Evolutionary conservation across 805 yeast species (phyloP).

Genomic region (Kluyveromyces dobzhanskii): DNA sequence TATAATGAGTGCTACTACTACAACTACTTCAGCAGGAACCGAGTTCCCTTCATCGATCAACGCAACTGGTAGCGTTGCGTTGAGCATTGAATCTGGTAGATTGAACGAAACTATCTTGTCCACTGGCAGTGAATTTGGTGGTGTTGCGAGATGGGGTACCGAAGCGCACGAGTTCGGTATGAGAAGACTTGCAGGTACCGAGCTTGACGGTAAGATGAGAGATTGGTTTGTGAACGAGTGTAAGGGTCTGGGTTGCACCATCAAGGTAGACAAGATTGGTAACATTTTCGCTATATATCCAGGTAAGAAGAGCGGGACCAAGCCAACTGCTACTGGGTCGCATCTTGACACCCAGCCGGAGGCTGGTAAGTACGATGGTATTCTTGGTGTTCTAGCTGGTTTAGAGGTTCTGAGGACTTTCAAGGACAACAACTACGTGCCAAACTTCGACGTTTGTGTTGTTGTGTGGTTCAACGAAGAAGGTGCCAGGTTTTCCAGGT

Average conservation of each 20-base stretch:
- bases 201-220: constrained; percentile 53
- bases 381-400: constrained; percentile 59
- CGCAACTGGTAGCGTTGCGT: background rate
- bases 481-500: constrained; percentile 69
- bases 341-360: constrained; percentile 74
- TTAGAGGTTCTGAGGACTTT: constrained; percentile 59
- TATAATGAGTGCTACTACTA: too few species aligned
- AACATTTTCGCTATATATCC: constrained; percentile 60
- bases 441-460: constrained; percentile 59
- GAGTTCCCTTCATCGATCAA: too few species aligned
- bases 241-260: constrained; percentile 44
- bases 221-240: constrained; percentile 58
- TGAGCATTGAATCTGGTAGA: constrained; percentile 32
- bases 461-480: constrained; percentile 73
- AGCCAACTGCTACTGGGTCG: constrained; percentile 63
- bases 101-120: constrained; percentile 51
- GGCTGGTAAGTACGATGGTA: constrained; percentile 72
- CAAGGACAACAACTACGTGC: constrained; percentile 47
- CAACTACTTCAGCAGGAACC: too few species aligned
- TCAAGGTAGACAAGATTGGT: constrained; percentile 58
- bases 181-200: constrained; percentile 54
- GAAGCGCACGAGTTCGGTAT: constrained; percentile 55
- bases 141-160: constrained; percentile 54
- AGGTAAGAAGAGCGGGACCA: constrained; percentile 38
- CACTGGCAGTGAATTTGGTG: constrained; percentile 52